Evolutionary conservation across 306 rosid genomes (phyloP), one percentile per base, ranked within the genome.

Genomic region (Prunus mongolica): DNA sequence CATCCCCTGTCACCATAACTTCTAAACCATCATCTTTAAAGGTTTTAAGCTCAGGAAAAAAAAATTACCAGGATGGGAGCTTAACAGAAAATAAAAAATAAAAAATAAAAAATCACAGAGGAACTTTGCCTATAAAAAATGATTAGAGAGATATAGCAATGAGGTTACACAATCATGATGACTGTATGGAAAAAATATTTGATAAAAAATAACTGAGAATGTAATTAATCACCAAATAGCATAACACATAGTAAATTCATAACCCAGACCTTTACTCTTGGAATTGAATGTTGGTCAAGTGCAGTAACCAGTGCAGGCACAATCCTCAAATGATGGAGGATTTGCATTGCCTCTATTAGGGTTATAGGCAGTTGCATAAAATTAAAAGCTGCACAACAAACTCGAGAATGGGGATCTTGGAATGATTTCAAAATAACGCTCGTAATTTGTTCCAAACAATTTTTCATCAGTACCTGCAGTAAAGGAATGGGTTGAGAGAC

Each of bases 311-410:
- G 65, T 55, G 65, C 76, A 54, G 18, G 16, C 1, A 71, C 51
- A 55, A 71, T 55, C 75, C 50, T 55, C 52, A 34, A 32, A 55
- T 71, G 75, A 71, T 71, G 25, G 65, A 71, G 75, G 28, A 71
- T 71, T 20, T 71, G 75, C 65, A 71, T 71, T 34, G 75, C 52
- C 14, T 71, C 52, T 14, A 71, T 49, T 65, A 71, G 34, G 24
- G 1, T 55, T 71, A 61, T 71, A 34, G 75, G 32, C 13, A 54
- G 65, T 55, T 71, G 75, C 65, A 71, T 55, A 71, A 71, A 71
- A 12, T 34, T 71, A 71, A 55, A 71, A 55, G 75, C 75, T 55
- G 65, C 75, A 61, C 52, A 71, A 71, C 76, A 72, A 38, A 72
- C 76, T 72, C 5, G 52, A 14, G 52, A 12, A 56, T 72, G 76